phyloP scores from a whole-genome alignment of 1,139 yeast species.

The Saccharomycopsis hybrid region DNA sequence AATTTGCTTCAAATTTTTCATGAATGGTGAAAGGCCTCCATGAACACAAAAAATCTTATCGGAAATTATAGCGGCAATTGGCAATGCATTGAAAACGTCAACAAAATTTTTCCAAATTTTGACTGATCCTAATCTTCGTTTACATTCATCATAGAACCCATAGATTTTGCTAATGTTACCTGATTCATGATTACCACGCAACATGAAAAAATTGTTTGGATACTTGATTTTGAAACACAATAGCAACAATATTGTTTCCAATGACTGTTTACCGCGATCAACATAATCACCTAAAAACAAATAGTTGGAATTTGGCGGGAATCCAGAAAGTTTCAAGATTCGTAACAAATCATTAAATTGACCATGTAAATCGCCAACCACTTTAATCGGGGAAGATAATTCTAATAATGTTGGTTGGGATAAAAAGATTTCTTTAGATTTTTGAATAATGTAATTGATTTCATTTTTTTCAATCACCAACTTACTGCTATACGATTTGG shows the following conservation, averaged over 20 bases:
- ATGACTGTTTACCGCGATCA: constrained; percentile 77
- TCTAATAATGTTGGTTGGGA: constrained; percentile 73
- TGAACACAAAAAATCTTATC: constrained; percentile 85
- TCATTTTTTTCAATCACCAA: constrained; percentile 37
- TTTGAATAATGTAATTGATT: constrained; percentile 57
- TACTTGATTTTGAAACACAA: constrained; percentile 73
- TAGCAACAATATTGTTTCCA: constrained; percentile 68
- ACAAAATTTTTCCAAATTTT: constrained; percentile 72
- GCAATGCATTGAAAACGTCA: constrained; percentile 80
- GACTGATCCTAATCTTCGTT: constrained; percentile 57
- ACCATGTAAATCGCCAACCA: constrained; percentile 86
- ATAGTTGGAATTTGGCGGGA: constrained; percentile 75
- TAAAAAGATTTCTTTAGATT: constrained; percentile 62
- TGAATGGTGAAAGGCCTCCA: constrained; percentile 81
- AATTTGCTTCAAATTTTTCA: constrained; percentile 59
- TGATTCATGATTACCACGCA: constrained; percentile 81
- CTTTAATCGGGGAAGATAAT: constrained; percentile 76
- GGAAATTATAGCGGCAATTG: constrained; percentile 81
- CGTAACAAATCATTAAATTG: constrained; percentile 72
- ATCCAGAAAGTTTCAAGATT: constrained; percentile 70
- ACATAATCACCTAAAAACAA: constrained; percentile 81
- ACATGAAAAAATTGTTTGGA: constrained; percentile 77
- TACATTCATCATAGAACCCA: constrained; percentile 86
- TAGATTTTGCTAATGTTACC: constrained; percentile 80
- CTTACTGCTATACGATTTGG: constrained; percentile 36